These are phyloP conservation scores for Adansonia digitata DNA, from an alignment of 345 rosid species.

Conservation along the genomic window DNA sequence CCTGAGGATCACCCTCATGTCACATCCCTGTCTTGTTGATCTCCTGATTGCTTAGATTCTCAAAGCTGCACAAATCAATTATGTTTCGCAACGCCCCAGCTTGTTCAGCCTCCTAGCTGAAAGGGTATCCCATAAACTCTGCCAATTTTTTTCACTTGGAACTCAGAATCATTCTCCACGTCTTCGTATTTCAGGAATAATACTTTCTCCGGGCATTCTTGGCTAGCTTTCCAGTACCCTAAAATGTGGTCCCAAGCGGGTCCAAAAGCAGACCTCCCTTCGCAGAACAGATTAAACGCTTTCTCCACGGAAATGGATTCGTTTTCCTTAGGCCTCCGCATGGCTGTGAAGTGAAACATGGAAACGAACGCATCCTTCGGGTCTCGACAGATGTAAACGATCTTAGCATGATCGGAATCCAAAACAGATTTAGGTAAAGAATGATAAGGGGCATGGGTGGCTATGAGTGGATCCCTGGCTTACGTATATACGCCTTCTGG, in stretches of 20 bases:
- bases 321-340: not conserved
- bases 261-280: constrained; percentile 26
- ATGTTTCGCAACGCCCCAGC: constrained; percentile 21
- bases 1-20: constrained; percentile 14
- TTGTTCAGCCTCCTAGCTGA: constrained; percentile 15
- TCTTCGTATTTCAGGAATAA: constrained; percentile 37
- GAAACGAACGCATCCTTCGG: not conserved
- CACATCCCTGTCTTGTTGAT: constrained; percentile 26
- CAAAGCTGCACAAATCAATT: constrained; percentile 34
- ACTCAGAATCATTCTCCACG: constrained; percentile 20
- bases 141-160: constrained; percentile 27
- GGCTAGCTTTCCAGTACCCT: constrained; percentile 35
- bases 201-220: constrained; percentile 22
- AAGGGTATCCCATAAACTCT: constrained; percentile 32
- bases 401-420: not conserved
- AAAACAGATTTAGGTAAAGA: not conserved
- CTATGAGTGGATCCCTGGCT: not conserved
- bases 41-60: constrained; percentile 22
- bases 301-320: constrained; percentile 19
- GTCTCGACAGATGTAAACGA: not conserved
- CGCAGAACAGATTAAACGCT: constrained; percentile 32
- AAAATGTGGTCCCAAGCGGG: constrained; percentile 33
- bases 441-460: not conserved
- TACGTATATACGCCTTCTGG: not conserved
- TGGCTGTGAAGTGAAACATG: not conserved